A percentile compares a stretch with the other conserved stretches of the same genome.
These are phyloP conservation scores for Taphrina betulina DNA, from an alignment of 1,139 yeast species.

Conservation along the genomic window DNA sequence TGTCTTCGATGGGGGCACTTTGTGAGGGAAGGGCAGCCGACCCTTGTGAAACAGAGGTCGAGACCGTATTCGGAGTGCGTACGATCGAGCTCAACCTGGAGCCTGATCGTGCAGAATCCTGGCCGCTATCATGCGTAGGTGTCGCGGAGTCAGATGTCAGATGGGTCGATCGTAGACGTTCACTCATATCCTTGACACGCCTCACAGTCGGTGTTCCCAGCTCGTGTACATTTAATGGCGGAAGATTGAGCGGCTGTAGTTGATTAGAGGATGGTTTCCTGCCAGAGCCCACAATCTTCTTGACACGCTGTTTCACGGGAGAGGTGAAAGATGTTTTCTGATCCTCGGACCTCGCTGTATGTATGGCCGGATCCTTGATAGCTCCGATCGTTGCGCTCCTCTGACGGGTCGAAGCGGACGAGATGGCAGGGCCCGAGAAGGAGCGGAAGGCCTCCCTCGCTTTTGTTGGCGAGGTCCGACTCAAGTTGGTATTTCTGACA, in stretches of 20 bases:
- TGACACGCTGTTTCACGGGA: slow-evolving; percentile 13
- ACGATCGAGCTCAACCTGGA: background rate
- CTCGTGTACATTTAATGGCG: slow-evolving; percentile 17
- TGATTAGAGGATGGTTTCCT: background rate
- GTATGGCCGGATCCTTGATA: background rate
- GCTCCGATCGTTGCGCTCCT: slow-evolving; percentile 17
- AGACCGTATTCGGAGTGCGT: background rate
- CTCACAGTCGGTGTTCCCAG: slow-evolving; percentile 22
- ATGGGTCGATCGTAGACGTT: background rate
- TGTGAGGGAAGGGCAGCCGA: too few relatives aligned
- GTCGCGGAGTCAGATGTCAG: background rate
- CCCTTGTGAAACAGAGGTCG: too few relatives aligned
- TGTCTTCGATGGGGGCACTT: too few relatives aligned
- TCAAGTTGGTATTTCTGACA: background rate
- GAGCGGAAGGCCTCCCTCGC: slow-evolving; percentile 4
- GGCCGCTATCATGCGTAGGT: too few relatives aligned
- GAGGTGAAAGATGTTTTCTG: slow-evolving; percentile 21
- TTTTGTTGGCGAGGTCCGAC: slow-evolving; percentile 15
- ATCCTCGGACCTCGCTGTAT: background rate
- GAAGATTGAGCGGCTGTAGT: slow-evolving; percentile 16
- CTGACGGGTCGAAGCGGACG: slow-evolving; percentile 4
- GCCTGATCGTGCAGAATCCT: too few relatives aligned
- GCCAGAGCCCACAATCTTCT: too few relatives aligned
- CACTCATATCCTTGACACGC: slow-evolving; percentile 20
- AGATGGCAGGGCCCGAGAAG: slow-evolving; percentile 24